Evolutionary conservation across 768 basidiomycete species (phyloP), one percentile per base, ranked within the genome.

Genomic region (Kwoniella europaea): DNA sequence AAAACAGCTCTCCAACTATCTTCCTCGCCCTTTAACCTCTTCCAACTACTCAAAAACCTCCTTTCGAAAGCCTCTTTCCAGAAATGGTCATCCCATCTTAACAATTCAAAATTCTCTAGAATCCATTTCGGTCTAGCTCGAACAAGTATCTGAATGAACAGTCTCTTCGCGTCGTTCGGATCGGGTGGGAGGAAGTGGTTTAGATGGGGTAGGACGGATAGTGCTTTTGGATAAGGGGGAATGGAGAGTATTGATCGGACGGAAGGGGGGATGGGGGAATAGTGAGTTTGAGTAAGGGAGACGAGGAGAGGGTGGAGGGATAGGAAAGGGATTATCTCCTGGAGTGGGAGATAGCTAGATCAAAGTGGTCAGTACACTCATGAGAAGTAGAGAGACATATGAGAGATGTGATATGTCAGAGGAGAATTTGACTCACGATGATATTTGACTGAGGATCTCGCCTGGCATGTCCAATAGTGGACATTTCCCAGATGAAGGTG

Each of bases 41-140:
- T 76, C 82, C 82, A 83, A 64, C 77, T 78, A 0, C 71, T 71
- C 58, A 83, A 58, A 63, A 83, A 83, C 53, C 82, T 60, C 27
- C 72, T 65, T 63, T 74, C 66, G 67, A 77, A 81, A 7, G 75
- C 76, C 60, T 82, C 75, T 57, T 75, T 66, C 82, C 82, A 83
- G 4, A 78, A 54, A 3, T 18, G 10, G 4, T 80, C 77, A 27
- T 63, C 43, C 74, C 81, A 76, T 43, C 73, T 54, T 1, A 74
- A 73, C 15, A 75, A 35, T 61, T 77, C 74, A 50, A 83, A 65
- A 29, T 73, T 41, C 57, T 83, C 82, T 43, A 82, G 46, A 1
- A 83, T 76, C 79, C 79, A 83, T 55, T 71, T 74, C n/a, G 82
- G 74, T 53, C 71, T n/a, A 4, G 77, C 79, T 20, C 76, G 52